Conservation (phyloP, 2,329 filamentous ascomycete species). For the Ophiostoma ips region DNA sequence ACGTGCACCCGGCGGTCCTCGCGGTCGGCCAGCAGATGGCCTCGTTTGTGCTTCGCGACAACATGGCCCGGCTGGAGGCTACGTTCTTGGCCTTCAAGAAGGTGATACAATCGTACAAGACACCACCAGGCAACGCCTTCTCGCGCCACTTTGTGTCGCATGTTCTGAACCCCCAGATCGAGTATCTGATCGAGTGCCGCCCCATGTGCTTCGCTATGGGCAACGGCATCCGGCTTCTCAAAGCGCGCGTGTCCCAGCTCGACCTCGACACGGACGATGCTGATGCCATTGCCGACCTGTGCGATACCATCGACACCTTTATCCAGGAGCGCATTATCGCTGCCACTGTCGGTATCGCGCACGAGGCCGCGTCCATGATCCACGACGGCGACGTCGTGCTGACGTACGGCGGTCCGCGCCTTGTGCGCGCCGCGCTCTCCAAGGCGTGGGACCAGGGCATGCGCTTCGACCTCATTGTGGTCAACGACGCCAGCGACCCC, state of each 20-base stretch:
- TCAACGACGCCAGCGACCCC: slow-evolving; percentile 52
- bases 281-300: slow-evolving; percentile 66
- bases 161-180: slow-evolving; percentile 85
- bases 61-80: slow-evolving; percentile 73
- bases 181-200: slow-evolving; percentile 85
- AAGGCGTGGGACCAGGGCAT: slow-evolving; percentile 56
- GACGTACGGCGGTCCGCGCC: slow-evolving; percentile 72
- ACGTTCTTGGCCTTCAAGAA: slow-evolving; percentile 83
- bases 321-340: slow-evolving; percentile 81
- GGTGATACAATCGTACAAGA: slow-evolving; percentile 85
- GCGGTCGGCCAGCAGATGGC: slow-evolving; percentile 82
- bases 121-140: slow-evolving; percentile 69
- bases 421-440: slow-evolving; percentile 72
- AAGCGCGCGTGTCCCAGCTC: slow-evolving; percentile 80
- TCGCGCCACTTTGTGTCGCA: slow-evolving; percentile 85
- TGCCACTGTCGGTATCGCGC: slow-evolving; percentile 73
- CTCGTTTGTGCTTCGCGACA: slow-evolving; percentile 77
- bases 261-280: slow-evolving; percentile 74
- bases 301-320: slow-evolving; percentile 73
- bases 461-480: slow-evolving; percentile 68
- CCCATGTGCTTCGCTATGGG: slow-evolving; percentile 95
- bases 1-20: slow-evolving; percentile 77
- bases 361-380: slow-evolving; percentile 62
- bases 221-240: slow-evolving; percentile 89
- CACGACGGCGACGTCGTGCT: slow-evolving; percentile 67